These are phyloP conservation scores for Paracamarosporium sp. DNA, from an alignment of 2,329 filamentous ascomycete genomes.

Conservation along the genomic window DNA sequence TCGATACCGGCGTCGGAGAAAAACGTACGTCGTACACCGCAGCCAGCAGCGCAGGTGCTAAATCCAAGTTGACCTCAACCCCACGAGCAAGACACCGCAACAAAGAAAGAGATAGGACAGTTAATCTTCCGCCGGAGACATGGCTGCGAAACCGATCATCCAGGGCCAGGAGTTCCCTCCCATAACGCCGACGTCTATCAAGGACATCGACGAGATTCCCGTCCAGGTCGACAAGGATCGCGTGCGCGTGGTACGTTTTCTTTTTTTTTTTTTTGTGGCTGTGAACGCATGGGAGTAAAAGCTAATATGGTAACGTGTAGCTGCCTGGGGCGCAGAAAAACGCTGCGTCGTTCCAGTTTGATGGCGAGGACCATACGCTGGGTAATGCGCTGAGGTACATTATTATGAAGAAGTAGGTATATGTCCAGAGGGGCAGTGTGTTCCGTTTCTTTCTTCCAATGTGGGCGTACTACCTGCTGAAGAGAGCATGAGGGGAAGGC, in stretches of 20 bases:
- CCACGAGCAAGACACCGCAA: not conserved
- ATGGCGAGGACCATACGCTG: slow-evolving; percentile 91
- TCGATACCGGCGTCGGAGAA: too few species aligned
- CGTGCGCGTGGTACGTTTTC: slow-evolving; percentile 52
- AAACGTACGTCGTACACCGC: not conserved
- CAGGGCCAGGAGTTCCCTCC: slow-evolving; percentile 19
- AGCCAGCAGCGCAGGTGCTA: not conserved
- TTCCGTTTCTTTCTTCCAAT: too few species aligned
- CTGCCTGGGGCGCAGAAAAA: slow-evolving; percentile 83
- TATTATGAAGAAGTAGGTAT: slow-evolving; percentile 94
- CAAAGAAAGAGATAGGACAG: slow-evolving; percentile 4
- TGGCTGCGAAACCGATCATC: slow-evolving; percentile 28
- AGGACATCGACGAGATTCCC: slow-evolving; percentile 36
- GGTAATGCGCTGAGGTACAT: slow-evolving; percentile 94
- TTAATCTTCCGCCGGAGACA: slow-evolving; percentile 8
- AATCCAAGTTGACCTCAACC: too few species aligned
- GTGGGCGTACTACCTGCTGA: too few species aligned
- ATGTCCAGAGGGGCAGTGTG: not conserved
- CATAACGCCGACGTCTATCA: slow-evolving; percentile 31
- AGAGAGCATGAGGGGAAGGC: not conserved
- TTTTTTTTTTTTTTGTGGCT: not conserved
- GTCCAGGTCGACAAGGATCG: slow-evolving; percentile 48
- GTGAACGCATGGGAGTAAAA: not conserved
- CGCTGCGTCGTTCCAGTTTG: slow-evolving; percentile 93
- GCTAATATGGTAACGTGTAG: slow-evolving; percentile 53